Evolutionary conservation across 352 stramenopile genomes (phyloP), one percentile per base, ranked within the genome.

Genomic region (Phytophthora uliginosa): DNA sequence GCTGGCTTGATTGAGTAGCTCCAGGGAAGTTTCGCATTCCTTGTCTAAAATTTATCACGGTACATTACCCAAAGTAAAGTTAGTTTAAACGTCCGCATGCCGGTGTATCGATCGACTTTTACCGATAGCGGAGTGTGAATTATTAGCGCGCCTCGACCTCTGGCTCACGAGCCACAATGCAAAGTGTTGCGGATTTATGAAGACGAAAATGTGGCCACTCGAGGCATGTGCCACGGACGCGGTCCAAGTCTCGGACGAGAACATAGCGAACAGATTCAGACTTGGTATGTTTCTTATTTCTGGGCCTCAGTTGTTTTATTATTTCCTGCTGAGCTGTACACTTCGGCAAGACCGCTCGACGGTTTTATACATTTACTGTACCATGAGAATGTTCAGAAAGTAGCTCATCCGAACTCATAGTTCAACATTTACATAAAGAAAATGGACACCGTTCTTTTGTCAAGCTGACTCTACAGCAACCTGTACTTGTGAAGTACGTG

Each of bases 141-240:
- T 54, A 5, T 31, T n/a, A 33, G 9, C 26, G 48, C 48, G 10
- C 51, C 38, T 40, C 17, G n/a, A 52, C n/a, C 38, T 63, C 42
- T 53, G 24, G 40, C 17, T 64, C 53, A 64, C 59, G 12, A 36
- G 7, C n/a, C 42, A n/a, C 62, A 70, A 64, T 38, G 9, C 10
- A 63, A 52, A 59, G 31, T 67, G 48, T 24, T 50, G 31, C 15
- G 22, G 47, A 7, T 26, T 51, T 40, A 33, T 18, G 34, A 57
- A 63, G 63, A 70, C 51, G 53, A 63, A 33, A 56, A 38, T 31
- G 51, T 52, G 31, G 34, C 50, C 65, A 72, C 58, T 22, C 47
- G 57, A 61, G 66, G 65, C 66, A 59, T 50, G 66, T 67, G 66
- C 66, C 58, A 52, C 52, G 59, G 18, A 63, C n/a, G 63, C 63